phyloP scores from a whole-genome alignment of 2,329 filamentous ascomycete species.

The Drechslera avenae region DNA sequence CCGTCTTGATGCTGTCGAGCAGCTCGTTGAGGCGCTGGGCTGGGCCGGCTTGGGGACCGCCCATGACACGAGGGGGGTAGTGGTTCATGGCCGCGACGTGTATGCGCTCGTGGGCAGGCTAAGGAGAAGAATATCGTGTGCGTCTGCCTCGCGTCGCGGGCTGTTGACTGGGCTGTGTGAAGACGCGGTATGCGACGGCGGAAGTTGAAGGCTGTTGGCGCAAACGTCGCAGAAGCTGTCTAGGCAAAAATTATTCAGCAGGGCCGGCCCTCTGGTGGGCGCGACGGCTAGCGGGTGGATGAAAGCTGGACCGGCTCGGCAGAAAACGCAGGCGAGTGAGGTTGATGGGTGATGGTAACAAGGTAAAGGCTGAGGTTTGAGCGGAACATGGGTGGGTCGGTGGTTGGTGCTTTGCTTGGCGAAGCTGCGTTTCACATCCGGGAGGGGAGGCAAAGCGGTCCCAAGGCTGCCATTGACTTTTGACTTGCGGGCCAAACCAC shows the following conservation, averaged over 20 bases:
- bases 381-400: conserved; percentile 25
- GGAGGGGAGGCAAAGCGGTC: neutral
- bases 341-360: conserved; percentile 14
- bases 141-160: conserved; percentile 9
- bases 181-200: conserved; percentile 23
- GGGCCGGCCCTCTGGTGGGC: conserved; percentile 31
- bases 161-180: conserved; percentile 11
- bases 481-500: neutral
- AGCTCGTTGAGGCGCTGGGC: conserved; percentile 86
- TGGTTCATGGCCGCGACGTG: conserved; percentile 60
- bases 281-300: conserved; percentile 29
- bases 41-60: conserved; percentile 59
- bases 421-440: conserved; percentile 13
- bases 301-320: conserved; percentile 13
- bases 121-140: neutral
- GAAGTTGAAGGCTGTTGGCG: conserved; percentile 28
- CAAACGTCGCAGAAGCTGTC: conserved; percentile 20
- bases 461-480: too few species aligned
- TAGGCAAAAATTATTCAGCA: conserved; percentile 10
- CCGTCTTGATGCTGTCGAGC: conserved; percentile 84
- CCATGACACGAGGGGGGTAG: conserved; percentile 86
- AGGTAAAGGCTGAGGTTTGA: conserved; percentile 22
- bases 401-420: conserved; percentile 18
- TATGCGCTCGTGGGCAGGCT: neutral
- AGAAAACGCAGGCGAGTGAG: conserved; percentile 15